Evolutionary conservation across 2,329 filamentous ascomycete species (phyloP).

Genomic region (Calonectria pseudoreteaudii): DNA sequence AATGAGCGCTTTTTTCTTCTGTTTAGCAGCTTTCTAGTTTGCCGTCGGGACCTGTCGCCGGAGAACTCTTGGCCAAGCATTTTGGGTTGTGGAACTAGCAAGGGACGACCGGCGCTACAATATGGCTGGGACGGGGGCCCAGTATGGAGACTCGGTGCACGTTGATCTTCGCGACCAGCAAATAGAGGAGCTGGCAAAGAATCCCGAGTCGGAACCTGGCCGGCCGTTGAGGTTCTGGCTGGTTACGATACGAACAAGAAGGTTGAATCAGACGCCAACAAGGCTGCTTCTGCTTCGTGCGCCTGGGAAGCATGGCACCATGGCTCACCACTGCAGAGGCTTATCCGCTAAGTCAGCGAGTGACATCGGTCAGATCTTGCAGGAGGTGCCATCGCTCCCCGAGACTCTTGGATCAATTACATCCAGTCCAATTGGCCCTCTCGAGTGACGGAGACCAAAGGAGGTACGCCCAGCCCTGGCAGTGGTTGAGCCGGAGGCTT

Average conservation of each 20-base stretch:
- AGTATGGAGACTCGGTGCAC: conserved; percentile 9
- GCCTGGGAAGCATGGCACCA: neutral
- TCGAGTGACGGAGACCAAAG: conserved; percentile 20
- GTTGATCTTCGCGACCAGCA: conserved; percentile 25
- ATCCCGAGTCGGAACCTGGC: conserved; percentile 27
- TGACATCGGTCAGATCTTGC: conserved; percentile 18
- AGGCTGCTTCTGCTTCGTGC: neutral
- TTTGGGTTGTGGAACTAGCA: conserved; percentile 32
- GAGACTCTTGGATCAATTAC: conserved; percentile 1
- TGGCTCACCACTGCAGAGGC: neutral
- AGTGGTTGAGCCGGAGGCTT: conserved; percentile 26
- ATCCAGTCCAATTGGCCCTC: conserved; percentile 31
- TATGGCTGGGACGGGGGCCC: conserved; percentile 19
- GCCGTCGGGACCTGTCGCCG: conserved; percentile 19
- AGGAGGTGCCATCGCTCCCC: conserved; percentile 2
- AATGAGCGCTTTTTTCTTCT: conserved; percentile 33
- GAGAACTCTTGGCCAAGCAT: conserved; percentile 21
- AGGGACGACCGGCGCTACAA: conserved; percentile 29
- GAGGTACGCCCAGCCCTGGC: conserved; percentile 5
- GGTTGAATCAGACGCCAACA: neutral
- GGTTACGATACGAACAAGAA: neutral
- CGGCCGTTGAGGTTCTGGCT: conserved; percentile 10
- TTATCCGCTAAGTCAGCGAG: conserved; percentile 6
- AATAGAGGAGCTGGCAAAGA: conserved; percentile 13
- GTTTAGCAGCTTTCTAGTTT: conserved; percentile 32